Evolutionary conservation across 2,329 filamentous ascomycete species (phyloP).

Genomic region (Pseudogymnoascus pannorum): DNA sequence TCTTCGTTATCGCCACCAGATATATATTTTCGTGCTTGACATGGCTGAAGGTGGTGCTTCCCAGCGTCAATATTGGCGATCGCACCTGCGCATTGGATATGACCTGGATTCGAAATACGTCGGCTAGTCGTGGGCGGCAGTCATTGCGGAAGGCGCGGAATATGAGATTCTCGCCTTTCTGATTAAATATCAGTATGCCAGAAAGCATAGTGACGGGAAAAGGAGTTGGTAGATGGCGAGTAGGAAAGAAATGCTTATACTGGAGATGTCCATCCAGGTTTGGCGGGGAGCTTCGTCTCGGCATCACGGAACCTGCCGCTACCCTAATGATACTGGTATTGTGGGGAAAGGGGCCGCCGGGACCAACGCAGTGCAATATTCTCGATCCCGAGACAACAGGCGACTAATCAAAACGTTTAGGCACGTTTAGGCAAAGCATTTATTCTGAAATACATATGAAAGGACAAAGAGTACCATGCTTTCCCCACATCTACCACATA

Average conservation of each 20-base stretch:
- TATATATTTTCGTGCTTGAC: slow-evolving; percentile 99
- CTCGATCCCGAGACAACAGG: not conserved
- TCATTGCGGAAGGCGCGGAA: slow-evolving; percentile 98
- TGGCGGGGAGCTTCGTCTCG: slow-evolving; percentile 7
- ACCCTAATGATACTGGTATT: not conserved
- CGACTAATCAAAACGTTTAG: not conserved
- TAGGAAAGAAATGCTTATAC: slow-evolving; percentile 5
- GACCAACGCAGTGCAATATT: not conserved
- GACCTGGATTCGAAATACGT: slow-evolving; percentile 99
- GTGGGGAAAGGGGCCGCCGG: not conserved
- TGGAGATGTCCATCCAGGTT: slow-evolving; percentile 2
- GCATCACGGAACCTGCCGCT: slow-evolving; percentile 5
- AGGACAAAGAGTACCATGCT: slow-evolving; percentile 1
- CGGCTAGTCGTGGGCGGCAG: slow-evolving; percentile 91
- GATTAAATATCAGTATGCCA: slow-evolving; percentile 96
- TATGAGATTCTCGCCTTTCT: slow-evolving; percentile 99
- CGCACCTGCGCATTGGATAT: slow-evolving; percentile 97
- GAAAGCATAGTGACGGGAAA: slow-evolving; percentile 67
- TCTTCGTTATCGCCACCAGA: slow-evolving; percentile 93
- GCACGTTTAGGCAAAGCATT: not conserved
- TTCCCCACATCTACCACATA: slow-evolving; percentile 2
- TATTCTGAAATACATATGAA: slow-evolving; percentile 4
- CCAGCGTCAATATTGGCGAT: slow-evolving; percentile 92
- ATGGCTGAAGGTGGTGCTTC: slow-evolving; percentile 98
- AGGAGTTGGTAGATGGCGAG: slow-evolving; percentile 9